phyloP scores from a whole-genome alignment of 2,329 filamentous ascomycete species.

The Aspergillus pseudoviridinutans region DNA sequence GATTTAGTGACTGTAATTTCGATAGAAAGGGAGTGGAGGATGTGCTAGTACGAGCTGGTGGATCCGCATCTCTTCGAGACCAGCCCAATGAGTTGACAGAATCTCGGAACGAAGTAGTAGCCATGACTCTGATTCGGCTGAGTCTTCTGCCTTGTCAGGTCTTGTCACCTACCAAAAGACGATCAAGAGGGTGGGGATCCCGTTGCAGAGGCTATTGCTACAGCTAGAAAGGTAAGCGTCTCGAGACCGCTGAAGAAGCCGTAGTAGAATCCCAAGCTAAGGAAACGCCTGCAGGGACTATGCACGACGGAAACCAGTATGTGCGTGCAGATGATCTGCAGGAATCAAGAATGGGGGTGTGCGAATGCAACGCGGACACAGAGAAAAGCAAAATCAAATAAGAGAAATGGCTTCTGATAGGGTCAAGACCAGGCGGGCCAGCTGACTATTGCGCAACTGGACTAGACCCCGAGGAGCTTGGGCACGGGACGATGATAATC shows the following conservation, averaged over 20 bases:
- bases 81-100: slow-evolving; percentile 93
- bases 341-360: slow-evolving; percentile 19
- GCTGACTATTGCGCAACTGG: slow-evolving; percentile 30
- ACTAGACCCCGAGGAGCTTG: slow-evolving; percentile 20
- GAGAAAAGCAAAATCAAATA: slow-evolving; percentile 2
- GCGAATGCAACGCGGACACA: slow-evolving; percentile 9
- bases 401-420: slow-evolving; percentile 13
- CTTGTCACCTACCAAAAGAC: slow-evolving; percentile 6
- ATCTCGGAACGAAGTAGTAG: slow-evolving; percentile 72
- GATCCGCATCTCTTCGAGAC: slow-evolving; percentile 77
- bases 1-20: slow-evolving; percentile 79
- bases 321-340: slow-evolving; percentile 52
- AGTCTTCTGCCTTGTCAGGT: slow-evolving; percentile 2
- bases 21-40: slow-evolving; percentile 70
- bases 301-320: slow-evolving; percentile 32
- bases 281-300: slow-evolving; percentile 42
- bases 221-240: slow-evolving; percentile 8
- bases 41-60: slow-evolving; percentile 62
- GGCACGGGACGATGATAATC: slow-evolving; percentile 13
- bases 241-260: slow-evolving; percentile 12
- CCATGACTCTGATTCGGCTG: slow-evolving; percentile 19
- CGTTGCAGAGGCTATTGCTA: slow-evolving; percentile 17
- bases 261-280: slow-evolving; percentile 15
- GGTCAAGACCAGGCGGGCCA: slow-evolving; percentile 25
- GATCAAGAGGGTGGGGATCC: slow-evolving; percentile 13